A percentile compares a stretch with the other conserved stretches of the same genome.
phyloP scores from a whole-genome alignment of 2,329 filamentous ascomycete genomes.

The Plectosphaerella plurivora region DNA sequence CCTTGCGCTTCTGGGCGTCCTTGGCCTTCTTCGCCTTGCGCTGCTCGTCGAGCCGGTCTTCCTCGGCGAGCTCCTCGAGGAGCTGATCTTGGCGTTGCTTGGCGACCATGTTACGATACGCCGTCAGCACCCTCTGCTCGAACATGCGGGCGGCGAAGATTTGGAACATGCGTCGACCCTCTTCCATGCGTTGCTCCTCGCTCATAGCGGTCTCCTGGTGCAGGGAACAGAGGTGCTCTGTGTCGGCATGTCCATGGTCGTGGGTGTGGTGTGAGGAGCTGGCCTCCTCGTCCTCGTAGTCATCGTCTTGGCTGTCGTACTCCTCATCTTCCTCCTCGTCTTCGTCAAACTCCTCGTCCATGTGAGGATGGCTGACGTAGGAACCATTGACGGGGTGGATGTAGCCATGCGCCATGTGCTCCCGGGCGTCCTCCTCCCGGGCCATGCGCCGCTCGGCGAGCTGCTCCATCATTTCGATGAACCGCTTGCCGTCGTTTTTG shows the following conservation, averaged over 20 bases:
- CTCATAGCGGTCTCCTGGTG: conserved; percentile 80
- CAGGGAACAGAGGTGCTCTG: conserved; percentile 36
- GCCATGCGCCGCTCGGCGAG: conserved; percentile 96
- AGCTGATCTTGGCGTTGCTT: conserved; percentile 87
- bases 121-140: conserved; percentile 90
- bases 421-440: conserved; percentile 83
- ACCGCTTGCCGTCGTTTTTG: conserved; percentile 98
- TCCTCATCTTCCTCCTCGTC: conserved; percentile 55
- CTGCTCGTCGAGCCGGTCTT: conserved; percentile 69
- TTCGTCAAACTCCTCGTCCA: conserved; percentile 71
- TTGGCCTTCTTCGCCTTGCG: conserved; percentile 90
- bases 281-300: conserved; percentile 56
- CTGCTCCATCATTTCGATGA: conserved; percentile 99
- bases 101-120: conserved; percentile 97
- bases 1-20: conserved; percentile 92
- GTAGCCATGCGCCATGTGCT: conserved; percentile 57
- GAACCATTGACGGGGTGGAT: conserved; percentile 55
- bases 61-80: conserved; percentile 85
- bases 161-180: conserved; percentile 97
- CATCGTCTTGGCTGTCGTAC: conserved; percentile 51
- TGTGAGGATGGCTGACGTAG: conserved; percentile 64
- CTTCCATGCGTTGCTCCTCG: conserved; percentile 98
- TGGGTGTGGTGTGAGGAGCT: conserved; percentile 15
- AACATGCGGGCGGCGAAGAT: conserved; percentile 99
- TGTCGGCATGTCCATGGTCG: conserved; percentile 25